Base-by-base conservation (phyloP, 176 grass and related monocot species). In the Triticum dicoccoides region DNA sequence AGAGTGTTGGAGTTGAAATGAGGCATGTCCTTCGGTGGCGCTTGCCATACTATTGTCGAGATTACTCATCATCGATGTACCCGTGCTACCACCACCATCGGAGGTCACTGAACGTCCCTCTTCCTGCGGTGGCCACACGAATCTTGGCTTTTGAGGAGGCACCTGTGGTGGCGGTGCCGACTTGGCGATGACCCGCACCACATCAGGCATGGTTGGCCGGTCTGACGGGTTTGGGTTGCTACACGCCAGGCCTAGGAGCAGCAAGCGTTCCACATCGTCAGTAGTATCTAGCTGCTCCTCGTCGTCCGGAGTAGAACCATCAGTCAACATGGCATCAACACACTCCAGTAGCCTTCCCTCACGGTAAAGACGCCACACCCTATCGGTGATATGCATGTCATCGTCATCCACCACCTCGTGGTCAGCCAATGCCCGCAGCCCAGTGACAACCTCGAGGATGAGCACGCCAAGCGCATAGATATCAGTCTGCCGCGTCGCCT, bases 361-460 rank as follows among this genome's bases (percentile, higher is more conserved):
- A 8, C 30, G 20, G 42, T 85, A 61, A 18, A 85, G 83, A 4
- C 20, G n/a, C 83, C 83, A 85, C 1, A 85, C 72, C 61, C 59
- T 35, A 0, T 85, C 83, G 1, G 20, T 37, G 42, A 85, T 65
- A 6, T 27, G 69, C 21, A 63, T 10, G 62, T 65, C 62, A 0
- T 65, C 24, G 11, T 29, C 9, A 24, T 62, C 61, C 61, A 23
- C 62, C 23, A 5, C 62, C 23, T 13, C 8, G 2, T 62, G 6
- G 13, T 64, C 62, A 13, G 62, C 62, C 7, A 61, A 20, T 3
- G 20, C 11, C 6, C 35, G 11, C 0, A 12, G 3, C 1, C 45
- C 45, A 0, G 45, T 49, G 45, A 49, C 45, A 1, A 49, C 1
- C 45, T 49, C 45, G 0, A 49, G 45, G 45, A 49, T 49, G 45